These are phyloP conservation scores for Leucaena leucocephala DNA, from an alignment of 306 rosid genomes.

Conservation along the genomic window DNA sequence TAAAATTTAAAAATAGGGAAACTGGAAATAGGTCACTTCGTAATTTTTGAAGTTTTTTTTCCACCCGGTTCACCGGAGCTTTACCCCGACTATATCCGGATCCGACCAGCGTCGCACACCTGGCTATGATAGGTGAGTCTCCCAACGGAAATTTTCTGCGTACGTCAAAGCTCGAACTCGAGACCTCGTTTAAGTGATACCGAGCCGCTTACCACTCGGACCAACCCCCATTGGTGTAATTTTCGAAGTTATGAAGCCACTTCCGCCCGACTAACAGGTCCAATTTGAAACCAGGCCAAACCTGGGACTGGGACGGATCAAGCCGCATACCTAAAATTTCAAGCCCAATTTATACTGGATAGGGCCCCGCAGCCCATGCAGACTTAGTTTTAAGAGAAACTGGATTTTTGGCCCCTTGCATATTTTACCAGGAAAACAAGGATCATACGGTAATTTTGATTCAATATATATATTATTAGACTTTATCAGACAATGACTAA, in stretches of 20 bases:
- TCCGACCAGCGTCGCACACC: no score
- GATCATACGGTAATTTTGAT: background rate
- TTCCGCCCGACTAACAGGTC: background rate
- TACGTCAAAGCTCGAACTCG: no score
- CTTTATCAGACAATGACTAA: background rate
- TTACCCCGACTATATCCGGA: no score
- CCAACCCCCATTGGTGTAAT: no score
- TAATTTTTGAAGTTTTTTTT: background rate
- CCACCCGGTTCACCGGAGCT: no score
- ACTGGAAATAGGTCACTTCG: background rate
- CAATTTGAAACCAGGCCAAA: background rate
- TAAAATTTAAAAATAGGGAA: background rate
- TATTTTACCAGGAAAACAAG: background rate
- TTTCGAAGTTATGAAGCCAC: background rate
- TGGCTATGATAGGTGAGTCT: no score
- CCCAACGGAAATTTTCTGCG: no score
- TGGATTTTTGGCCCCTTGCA: background rate
- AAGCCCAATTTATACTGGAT: background rate
- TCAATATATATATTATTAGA: background rate
- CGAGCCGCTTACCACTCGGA: no score
- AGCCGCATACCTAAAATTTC: background rate
- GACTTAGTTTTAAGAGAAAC: no score
- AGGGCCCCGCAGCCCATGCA: background rate
- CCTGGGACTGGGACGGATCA: background rate
- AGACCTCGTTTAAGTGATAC: no score